phyloP scores from a whole-genome alignment of 2,329 filamentous ascomycete genomes.

The Xylaria multiplex region DNA sequence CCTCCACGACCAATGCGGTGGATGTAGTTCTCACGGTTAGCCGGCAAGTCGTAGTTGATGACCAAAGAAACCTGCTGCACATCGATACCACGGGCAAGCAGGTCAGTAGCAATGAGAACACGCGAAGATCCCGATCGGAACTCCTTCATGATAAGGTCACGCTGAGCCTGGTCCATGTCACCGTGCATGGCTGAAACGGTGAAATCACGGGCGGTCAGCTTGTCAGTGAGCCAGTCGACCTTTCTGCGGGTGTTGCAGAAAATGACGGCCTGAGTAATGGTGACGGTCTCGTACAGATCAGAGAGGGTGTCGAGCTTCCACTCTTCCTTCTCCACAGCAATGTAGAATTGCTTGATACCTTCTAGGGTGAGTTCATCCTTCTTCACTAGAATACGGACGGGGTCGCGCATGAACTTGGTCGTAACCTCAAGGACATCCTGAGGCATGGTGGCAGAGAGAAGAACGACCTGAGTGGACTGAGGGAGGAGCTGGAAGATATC shows the following conservation, averaged over 20 bases:
- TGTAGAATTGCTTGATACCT: constrained; percentile 99
- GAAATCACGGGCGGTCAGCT: constrained; percentile 98
- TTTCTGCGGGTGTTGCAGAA: constrained; percentile 99
- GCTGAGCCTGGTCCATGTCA: constrained; percentile 98
- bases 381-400: constrained; percentile 98
- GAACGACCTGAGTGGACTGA: constrained; percentile 97
- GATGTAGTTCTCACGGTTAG: constrained; percentile 99
- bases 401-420: constrained; percentile 99
- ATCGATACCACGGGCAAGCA: constrained; percentile 99
- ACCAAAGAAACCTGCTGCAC: constrained; percentile 99
- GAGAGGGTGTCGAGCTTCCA: constrained; percentile 99
- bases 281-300: constrained; percentile 98
- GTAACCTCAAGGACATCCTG: constrained; percentile 99
- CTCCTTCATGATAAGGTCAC: constrained; percentile 99
- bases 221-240: constrained; percentile 99
- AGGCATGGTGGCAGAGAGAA: constrained; percentile 97
- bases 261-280: constrained; percentile 99
- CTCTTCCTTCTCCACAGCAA: constrained; percentile 99
- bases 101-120: constrained; percentile 97
- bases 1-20: constrained; percentile 99
- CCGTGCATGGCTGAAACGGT: constrained; percentile 99
- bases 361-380: constrained; percentile 99
- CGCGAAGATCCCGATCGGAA: constrained; percentile 98
- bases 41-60: constrained; percentile 99
- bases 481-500: constrained; percentile 99